Evolutionary conservation across 306 rosid genomes (phyloP).

Genomic region (Prosopis cineraria): DNA sequence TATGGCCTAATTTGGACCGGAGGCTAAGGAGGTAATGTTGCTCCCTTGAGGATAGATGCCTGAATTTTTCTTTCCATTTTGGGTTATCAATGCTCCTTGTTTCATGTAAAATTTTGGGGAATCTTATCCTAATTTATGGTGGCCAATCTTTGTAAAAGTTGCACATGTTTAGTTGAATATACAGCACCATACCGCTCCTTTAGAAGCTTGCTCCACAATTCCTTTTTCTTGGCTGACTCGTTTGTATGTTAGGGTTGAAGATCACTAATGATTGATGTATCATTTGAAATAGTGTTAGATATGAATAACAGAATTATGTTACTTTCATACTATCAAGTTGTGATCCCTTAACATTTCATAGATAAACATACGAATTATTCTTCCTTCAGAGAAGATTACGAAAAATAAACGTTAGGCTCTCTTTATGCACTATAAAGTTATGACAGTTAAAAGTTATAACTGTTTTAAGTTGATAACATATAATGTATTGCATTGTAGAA

Average conservation of each 20-base stretch:
- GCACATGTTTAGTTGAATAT: conserved; percentile 56
- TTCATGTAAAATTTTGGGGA: conserved; percentile 42
- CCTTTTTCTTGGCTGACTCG: neutral
- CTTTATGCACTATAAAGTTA: no score
- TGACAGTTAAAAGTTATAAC: no score
- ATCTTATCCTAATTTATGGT: conserved; percentile 42
- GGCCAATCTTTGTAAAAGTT: conserved; percentile 53
- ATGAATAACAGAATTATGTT: neutral
- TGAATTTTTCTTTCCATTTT: conserved; percentile 39
- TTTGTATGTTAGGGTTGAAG: conserved; percentile 2
- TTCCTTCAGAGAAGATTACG: neutral
- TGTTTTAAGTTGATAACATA: no score
- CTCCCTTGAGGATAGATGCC: conserved; percentile 48
- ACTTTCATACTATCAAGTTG: neutral
- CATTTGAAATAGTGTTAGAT: neutral
- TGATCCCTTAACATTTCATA: neutral
- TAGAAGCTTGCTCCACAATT: conserved; percentile 40
- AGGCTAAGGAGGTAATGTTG: conserved; percentile 44
- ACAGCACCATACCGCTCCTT: conserved; percentile 28
- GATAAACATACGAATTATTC: neutral
- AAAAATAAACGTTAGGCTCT: neutral
- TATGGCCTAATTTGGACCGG: conserved; percentile 39
- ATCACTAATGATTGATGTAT: neutral
- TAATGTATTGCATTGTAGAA: no score
- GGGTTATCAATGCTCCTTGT: conserved; percentile 36